These are phyloP conservation scores for Phytophthora melonis DNA, from an alignment of 352 stramenopile genomes.

Conservation along the genomic window DNA sequence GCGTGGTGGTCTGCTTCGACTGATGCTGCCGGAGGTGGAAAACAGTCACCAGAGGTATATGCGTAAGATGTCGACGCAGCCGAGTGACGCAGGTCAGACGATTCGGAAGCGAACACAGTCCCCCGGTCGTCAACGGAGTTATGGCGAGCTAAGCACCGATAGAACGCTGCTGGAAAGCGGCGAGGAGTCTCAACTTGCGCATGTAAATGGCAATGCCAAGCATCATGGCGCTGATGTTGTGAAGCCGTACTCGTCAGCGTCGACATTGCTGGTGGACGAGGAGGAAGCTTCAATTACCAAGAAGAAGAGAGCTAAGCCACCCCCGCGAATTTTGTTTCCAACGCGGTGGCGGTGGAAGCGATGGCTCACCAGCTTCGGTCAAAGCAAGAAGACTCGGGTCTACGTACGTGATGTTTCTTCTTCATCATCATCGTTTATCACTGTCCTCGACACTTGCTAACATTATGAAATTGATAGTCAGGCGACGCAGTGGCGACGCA, in stretches of 20 bases:
- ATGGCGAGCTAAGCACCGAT: not conserved
- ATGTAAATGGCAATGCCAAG: slow-evolving; percentile 3
- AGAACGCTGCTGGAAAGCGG: slow-evolving; percentile 1
- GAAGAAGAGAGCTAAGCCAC: slow-evolving; percentile 23
- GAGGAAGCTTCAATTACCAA: not conserved
- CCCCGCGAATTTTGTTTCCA: slow-evolving; percentile 21
- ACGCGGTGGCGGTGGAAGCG: slow-evolving; percentile 37
- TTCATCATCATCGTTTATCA: not conserved
- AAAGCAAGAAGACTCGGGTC: slow-evolving; percentile 44
- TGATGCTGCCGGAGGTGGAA: slow-evolving; percentile 42
- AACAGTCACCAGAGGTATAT: slow-evolving; percentile 59
- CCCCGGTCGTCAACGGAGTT: slow-evolving; percentile 6
- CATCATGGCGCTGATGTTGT: slow-evolving; percentile 4
- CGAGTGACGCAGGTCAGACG: not conserved
- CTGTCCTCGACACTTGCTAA: not conserved
- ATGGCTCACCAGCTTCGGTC: slow-evolving; percentile 27
- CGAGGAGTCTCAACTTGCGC: not conserved
- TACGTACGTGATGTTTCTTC: slow-evolving; percentile 36
- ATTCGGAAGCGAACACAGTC: slow-evolving; percentile 14
- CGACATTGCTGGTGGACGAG: slow-evolving; percentile 32
- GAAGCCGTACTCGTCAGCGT: slow-evolving; percentile 35
- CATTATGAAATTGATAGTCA: slow-evolving; percentile 25
- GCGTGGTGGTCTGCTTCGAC: slow-evolving; percentile 37
- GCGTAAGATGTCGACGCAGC: slow-evolving; percentile 41
- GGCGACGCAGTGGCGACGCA: slow-evolving; percentile 32